These are phyloP conservation scores for Xylariaceae sp. DNA, from an alignment of 2,329 filamentous ascomycete genomes.

Conservation along the genomic window DNA sequence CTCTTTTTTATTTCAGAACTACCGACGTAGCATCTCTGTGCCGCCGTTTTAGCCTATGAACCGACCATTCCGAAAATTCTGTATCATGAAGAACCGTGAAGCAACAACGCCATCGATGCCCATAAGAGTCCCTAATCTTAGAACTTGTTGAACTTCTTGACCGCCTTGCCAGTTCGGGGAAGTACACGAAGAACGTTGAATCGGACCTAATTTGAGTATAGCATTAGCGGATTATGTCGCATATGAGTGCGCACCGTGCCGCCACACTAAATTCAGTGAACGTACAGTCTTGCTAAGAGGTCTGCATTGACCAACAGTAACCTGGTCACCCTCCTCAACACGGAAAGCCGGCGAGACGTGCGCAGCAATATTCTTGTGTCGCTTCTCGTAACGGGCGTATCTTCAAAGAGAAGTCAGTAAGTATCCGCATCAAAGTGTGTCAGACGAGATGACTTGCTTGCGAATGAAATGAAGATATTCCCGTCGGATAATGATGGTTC, in stretches of 20 bases:
- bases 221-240: no score
- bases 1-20: conserved; percentile 44
- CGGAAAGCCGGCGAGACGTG: conserved; percentile 99
- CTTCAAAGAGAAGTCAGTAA: conserved; percentile 18
- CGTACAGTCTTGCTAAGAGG: conserved; percentile 99
- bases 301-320: conserved; percentile 99
- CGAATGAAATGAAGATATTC: conserved; percentile 99
- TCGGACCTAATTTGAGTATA: conserved; percentile 69
- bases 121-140: conserved; percentile 63
- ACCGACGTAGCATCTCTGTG: conserved; percentile 41
- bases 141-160: conserved; percentile 99
- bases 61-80: conserved; percentile 44
- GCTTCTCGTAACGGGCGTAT: conserved; percentile 99
- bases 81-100: conserved; percentile 53
- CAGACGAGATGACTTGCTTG: conserved; percentile 59
- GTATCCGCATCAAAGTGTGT: neutral
- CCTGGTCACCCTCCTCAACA: conserved; percentile 99
- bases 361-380: conserved; percentile 99
- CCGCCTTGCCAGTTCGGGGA: conserved; percentile 93
- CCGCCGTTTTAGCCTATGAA: conserved; percentile 44
- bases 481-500: conserved; percentile 97
- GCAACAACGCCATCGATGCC: conserved; percentile 60
- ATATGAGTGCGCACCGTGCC: no score
- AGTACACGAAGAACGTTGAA: conserved; percentile 99
- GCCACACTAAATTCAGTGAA: conserved; percentile 43